Evolutionary conservation across 2,329 filamentous ascomycete genomes (phyloP).

Genomic region (Waltergamsia citrina): DNA sequence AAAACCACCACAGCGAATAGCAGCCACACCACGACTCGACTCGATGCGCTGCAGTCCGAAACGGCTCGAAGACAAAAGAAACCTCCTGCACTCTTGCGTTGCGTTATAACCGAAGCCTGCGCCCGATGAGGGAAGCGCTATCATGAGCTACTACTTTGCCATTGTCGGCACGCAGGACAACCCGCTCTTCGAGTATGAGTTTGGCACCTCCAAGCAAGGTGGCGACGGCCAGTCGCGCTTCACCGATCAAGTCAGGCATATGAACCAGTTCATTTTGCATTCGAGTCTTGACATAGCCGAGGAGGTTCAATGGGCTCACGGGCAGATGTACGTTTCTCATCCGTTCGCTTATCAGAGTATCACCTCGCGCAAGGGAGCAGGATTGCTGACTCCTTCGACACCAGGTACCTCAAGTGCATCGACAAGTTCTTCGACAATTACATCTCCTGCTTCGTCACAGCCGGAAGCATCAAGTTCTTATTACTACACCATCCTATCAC

Average conservation of each 20-base stretch:
- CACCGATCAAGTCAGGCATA: slow-evolving; percentile 76
- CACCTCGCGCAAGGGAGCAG: no score
- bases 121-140: no score
- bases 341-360: no score
- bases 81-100: neutral
- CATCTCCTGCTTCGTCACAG: slow-evolving; percentile 90
- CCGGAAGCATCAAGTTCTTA: slow-evolving; percentile 86
- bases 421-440: slow-evolving; percentile 96
- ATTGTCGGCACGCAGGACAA: slow-evolving; percentile 94
- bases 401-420: slow-evolving; percentile 92
- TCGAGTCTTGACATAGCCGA: slow-evolving; percentile 91
- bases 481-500: slow-evolving; percentile 74
- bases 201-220: slow-evolving; percentile 91
- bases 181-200: slow-evolving; percentile 92
- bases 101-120: no score
- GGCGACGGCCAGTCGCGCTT: slow-evolving; percentile 89
- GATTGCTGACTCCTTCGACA: no score
- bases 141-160: slow-evolving; percentile 97
- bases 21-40: no score
- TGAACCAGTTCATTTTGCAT: slow-evolving; percentile 97
- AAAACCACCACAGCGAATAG: neutral
- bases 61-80: neutral
- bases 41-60: neutral
- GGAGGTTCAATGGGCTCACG: slow-evolving; percentile 87
- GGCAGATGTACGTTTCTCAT: slow-evolving; percentile 60